These are phyloP conservation scores for Agaricales sp. DNA, from an alignment of 1,284 basidiomycete species.

Conservation along the genomic window DNA sequence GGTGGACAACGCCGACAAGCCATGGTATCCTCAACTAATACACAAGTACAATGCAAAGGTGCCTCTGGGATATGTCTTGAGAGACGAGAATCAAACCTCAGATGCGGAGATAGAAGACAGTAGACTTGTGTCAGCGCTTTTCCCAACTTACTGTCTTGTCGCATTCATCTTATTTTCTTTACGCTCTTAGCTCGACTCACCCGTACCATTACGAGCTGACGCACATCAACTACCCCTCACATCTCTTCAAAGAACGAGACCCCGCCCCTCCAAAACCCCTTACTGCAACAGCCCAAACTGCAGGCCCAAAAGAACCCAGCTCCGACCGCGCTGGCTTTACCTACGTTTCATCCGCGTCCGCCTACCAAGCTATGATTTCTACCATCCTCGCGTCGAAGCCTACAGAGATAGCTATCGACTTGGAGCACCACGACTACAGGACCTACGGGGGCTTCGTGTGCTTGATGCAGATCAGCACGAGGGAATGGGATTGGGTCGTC, in stretches of 20 bases:
- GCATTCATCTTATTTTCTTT: constrained; percentile 6
- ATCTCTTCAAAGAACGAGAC: constrained; percentile 42
- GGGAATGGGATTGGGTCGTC: constrained; percentile 80
- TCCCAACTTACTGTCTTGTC: too few relatives aligned
- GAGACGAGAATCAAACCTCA: constrained; percentile 24
- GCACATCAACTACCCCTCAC: constrained; percentile 60
- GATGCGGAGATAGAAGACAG: constrained; percentile 16
- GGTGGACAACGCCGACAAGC: constrained; percentile 44
- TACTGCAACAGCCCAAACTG: constrained; percentile 29
- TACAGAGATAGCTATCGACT: constrained; percentile 70
- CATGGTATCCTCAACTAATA: constrained; percentile 50
- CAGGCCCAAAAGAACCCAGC: constrained; percentile 28
- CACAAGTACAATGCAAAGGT: constrained; percentile 78
- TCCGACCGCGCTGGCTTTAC: constrained; percentile 66
- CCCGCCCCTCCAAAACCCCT: background rate
- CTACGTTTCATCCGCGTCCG: constrained; percentile 57
- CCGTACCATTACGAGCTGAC: constrained; percentile 79
- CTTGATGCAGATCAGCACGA: constrained; percentile 87
- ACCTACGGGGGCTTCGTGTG: constrained; percentile 86
- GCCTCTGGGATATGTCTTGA: constrained; percentile 55
- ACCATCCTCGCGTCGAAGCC: background rate
- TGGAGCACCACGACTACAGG: constrained; percentile 88
- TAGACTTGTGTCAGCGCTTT: constrained; percentile 18
- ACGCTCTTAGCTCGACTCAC: constrained; percentile 34
- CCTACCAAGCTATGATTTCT: background rate